phyloP scores from a whole-genome alignment of 1,139 yeast genomes.

The Martiniozyma asiatica region DNA sequence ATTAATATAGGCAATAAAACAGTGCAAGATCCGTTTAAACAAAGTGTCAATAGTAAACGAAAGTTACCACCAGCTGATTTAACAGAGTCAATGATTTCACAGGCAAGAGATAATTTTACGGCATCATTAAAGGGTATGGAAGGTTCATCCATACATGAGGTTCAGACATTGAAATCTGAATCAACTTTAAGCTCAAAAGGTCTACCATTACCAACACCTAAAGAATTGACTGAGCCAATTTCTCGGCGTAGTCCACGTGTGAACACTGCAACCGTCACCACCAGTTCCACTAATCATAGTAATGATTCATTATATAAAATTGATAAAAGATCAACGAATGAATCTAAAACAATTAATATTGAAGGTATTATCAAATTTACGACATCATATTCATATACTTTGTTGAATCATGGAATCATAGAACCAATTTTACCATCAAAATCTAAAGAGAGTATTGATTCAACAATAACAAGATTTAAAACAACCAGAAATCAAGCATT shows the following conservation, averaged over 20 bases:
- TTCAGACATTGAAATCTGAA: too few species aligned
- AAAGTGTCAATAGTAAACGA: too few species aligned
- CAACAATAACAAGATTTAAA: slow-evolving; percentile 18
- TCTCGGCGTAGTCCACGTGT: too few species aligned
- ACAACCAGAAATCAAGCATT: slow-evolving; percentile 22
- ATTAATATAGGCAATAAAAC: too few species aligned
- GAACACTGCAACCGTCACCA: too few species aligned
- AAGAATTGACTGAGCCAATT: not conserved
- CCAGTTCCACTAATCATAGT: not conserved
- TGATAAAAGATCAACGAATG: not conserved
- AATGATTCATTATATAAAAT: not conserved
- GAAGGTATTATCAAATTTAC: slow-evolving; percentile 10
- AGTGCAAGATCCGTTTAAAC: too few species aligned
- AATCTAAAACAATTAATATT: not conserved
- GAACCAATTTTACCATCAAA: slow-evolving; percentile 22
- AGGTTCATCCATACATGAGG: too few species aligned
- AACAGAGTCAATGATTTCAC: not conserved
- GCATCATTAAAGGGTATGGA: not conserved
- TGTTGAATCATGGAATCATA: slow-evolving; percentile 16
- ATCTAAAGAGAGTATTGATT: slow-evolving; percentile 17
- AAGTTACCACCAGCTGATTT: slow-evolving; percentile 16
- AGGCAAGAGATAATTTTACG: not conserved
- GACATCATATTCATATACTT: slow-evolving; percentile 12
- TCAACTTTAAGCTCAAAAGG: not conserved
- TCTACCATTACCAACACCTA: not conserved